Conservation (phyloP, 805 yeast genomes). For the Metschnikowia amazonensis region DNA sequence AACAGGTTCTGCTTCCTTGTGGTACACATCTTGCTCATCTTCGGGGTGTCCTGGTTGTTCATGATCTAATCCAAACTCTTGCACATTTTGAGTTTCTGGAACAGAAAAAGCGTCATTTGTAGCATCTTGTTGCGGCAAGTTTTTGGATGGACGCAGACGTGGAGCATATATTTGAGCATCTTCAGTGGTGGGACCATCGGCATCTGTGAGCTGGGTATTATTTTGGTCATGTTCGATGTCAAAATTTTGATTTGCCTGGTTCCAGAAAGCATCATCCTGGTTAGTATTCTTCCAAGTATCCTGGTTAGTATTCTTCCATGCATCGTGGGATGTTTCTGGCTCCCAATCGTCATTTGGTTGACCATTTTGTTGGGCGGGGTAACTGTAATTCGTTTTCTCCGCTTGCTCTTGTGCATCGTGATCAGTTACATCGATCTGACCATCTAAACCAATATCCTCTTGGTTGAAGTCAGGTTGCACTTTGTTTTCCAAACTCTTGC, state of each 20-base stretch:
- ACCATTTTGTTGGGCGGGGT: not conserved
- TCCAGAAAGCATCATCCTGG: constrained; percentile 2
- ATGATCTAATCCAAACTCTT: not conserved
- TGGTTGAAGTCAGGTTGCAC: not conserved
- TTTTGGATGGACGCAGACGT: not conserved
- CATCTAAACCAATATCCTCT: not conserved
- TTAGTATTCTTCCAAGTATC: not conserved
- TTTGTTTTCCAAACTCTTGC: not conserved
- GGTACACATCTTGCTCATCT: not conserved
- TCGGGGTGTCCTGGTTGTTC: not conserved
- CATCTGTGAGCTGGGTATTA: not conserved
- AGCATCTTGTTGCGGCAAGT: not conserved
- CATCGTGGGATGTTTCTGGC: not conserved
- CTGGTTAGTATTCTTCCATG: not conserved
- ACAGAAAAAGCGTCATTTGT: not conserved
- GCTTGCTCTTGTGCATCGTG: not conserved
- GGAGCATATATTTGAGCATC: not conserved
- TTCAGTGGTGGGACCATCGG: not conserved
- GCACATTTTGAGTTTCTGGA: not conserved
- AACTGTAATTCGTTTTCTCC: not conserved
- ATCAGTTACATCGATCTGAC: not conserved
- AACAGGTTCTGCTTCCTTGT: not conserved
- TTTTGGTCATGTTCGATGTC: not conserved
- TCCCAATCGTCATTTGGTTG: not conserved
- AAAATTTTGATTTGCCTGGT: not conserved